Base-by-base conservation (phyloP, 768 basidiomycete genomes). In the Amanita phalloides region DNA sequence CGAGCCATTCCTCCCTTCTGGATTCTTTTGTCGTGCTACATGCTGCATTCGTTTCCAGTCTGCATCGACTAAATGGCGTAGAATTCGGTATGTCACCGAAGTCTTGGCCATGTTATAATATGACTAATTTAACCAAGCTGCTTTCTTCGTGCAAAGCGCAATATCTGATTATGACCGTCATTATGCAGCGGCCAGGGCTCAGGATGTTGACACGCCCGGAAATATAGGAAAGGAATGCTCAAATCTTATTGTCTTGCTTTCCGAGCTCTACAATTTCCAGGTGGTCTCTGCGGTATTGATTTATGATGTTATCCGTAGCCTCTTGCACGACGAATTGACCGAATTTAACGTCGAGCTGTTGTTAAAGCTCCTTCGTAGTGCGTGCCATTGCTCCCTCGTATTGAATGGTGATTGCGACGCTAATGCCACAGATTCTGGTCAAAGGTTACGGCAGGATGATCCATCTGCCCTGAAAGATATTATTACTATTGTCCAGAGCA, bases 201-300 rank as follows among this genome's bases (percentile, higher is more conserved):
- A 42, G n/a, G 48, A 45, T 14, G 51, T 51, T 23, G 54, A 45
- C 14, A 35, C 56, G 13, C 48, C 60, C 14, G 71, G 72, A 20
- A 70, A 67, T 1, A 64, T 69, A 5, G 89, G 91, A 28, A 99
- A 98, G 67, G 90, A 95, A 62, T 83, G 83, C 57, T 82, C 86
- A 8, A 98, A 99, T 63, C 68, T 99, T 32, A 75, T 95, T 38
- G 79, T 90, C 1, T 76, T 98, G 21, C 68, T 97, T 20, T 88
- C 91, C 2, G 93, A 97, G 62, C 70, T 99, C 17, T 98, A 97
- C 71, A 97, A 97, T 63, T 93, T 97, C 62, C 89, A 92, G 68
- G 90, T 97, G 21, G 78, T 98, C 49, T 90, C 90, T 2, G 90
- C 83, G 52, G 69, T 85, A 9, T 74, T 98, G n/a, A 69, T 97